phyloP scores from a whole-genome alignment of 192 early-diverging fungal genomes.

The Coemansia umbellata region DNA sequence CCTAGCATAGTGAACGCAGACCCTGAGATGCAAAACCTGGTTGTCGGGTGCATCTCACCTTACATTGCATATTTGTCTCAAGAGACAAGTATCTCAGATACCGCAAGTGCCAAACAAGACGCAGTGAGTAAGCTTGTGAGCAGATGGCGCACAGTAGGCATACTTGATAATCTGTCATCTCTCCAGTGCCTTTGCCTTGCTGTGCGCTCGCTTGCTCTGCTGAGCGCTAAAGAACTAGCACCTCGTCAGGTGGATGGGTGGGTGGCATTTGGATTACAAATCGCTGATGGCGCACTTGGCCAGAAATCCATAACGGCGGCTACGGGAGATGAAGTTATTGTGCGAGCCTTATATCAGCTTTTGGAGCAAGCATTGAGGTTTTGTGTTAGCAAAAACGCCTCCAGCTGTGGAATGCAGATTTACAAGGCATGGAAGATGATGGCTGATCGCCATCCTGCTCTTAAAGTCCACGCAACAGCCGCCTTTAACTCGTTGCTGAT shows the following conservation, averaged over 20 bases:
- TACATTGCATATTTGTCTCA: conserved; percentile 17
- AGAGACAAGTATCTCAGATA: neutral
- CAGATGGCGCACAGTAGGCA: neutral
- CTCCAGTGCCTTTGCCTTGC: neutral
- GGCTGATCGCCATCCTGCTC: neutral
- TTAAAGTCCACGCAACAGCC: neutral
- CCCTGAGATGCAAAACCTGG: neutral
- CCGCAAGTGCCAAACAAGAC: neutral
- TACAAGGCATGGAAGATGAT: conserved; percentile 1
- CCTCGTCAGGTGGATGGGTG: neutral
- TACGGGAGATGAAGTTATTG: neutral
- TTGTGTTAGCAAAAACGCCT: too few relatives aligned
- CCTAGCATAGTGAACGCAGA: neutral
- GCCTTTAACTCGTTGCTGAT: conserved; percentile 11
- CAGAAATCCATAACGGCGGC: neutral
- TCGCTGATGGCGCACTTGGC: neutral
- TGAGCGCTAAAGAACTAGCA: neutral
- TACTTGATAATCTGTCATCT: neutral
- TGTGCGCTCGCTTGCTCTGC: neutral
- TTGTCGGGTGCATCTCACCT: conserved; percentile 10
- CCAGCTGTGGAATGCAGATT: conserved; percentile 1
- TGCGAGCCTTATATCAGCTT: neutral
- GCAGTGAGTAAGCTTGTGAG: neutral
- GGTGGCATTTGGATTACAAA: neutral
- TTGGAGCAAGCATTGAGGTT: neutral